Base-by-base conservation (phyloP, 768 basidiomycete genomes). In the Suillus lakei region DNA sequence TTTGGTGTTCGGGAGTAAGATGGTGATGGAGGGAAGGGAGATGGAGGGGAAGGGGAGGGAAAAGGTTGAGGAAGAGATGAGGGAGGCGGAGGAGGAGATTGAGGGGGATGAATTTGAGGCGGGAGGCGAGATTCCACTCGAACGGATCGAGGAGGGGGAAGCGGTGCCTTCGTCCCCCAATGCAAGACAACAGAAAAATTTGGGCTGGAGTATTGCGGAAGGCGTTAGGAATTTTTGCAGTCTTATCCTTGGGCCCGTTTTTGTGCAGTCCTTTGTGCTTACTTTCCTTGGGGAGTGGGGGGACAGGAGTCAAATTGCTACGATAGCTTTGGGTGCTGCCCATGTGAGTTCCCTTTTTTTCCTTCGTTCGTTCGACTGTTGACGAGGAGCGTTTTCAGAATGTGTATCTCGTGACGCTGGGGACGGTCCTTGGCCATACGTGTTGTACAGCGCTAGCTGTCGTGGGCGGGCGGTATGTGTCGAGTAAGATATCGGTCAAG, bases 271-370 rank as follows among this genome's bases (percentile, higher is more conserved):
- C 0, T 98, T 99, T 72, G 81, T 97, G 38, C 83, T 99, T 66
- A 99, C 97, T 0, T 98, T 98, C 79, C 83, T 99, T n/a, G 98
- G 96, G 12, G 98, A 99, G 79, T 99, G 98, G 98, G 97, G 98
- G 0, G 98, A 99, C 79, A 58, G 56, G 38, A 58, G 56, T 12
- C 56, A 58, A 18, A 58, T 58, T 39, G 92, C 98, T 2, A 99
- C 98, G 3, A 97, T 99, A 67, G 96, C 95, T 6, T 82, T 99
- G 61, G 56, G 56, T 39, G 56, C 56, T 39, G 56, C 56, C 26
- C 23, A 58, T 58, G 56, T 58, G 73, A 61, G 87, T 23, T 58
- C 51, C 54, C 28, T 43, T 48, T 38, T 50, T 48, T 56, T n/a
- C n/a, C 50, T n/a, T 43, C 51, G n/a, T 58, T 44, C 28, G 23